Base-by-base conservation (phyloP, 495 filamentous ascomycete genomes). In the Tricharina praecox region DNA sequence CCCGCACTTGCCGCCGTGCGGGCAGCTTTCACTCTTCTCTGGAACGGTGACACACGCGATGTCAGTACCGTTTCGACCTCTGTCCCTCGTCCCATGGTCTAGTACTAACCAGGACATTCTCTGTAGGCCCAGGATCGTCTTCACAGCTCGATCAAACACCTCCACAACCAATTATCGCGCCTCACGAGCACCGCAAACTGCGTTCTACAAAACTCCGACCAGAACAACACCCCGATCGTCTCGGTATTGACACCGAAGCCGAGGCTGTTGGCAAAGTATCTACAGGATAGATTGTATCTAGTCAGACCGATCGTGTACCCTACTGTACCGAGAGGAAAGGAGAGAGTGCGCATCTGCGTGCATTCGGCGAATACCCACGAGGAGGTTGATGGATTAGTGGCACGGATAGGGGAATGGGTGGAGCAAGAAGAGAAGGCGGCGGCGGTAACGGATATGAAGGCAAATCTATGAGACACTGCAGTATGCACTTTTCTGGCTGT, bases 1-100 rank as follows among this genome's bases (percentile, higher is more conserved):
- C 70, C 75, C 2, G 58, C 67, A 1, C 58, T 79, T 21, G 68
- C 62, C 4, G 67, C 64, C 36, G 72, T 79, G 38, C 56, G 62
- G 37, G 63, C 62, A 0, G 61, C 64, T 3, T 79, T 78, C 50
- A 47, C 60, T 5, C 66, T 73, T 25, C 58, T 79, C n/a, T 53
- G 58, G 2, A 52, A 58, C 11, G 69, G 69, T 10, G 49, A 59
- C 33, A 68, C 71, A 3, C 60, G 64, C 20, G 25, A 8, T 11
- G 40, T 43, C n/a, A 13, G 23, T 24, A 40, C 56, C 16, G 62
- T 67, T n/a, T n/a, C 44, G 50, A 61, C 19, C 32, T 43, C 20
- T 43, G 3, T 13, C 36, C 1, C n/a, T 45, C 28, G 7, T 13
- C 28, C 28, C 28, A 5, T n/a, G n/a, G n/a, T 5, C 28, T 18